Evolutionary conservation across 495 filamentous ascomycete species (phyloP).

Genomic region (Penicillium bovifimosum): DNA sequence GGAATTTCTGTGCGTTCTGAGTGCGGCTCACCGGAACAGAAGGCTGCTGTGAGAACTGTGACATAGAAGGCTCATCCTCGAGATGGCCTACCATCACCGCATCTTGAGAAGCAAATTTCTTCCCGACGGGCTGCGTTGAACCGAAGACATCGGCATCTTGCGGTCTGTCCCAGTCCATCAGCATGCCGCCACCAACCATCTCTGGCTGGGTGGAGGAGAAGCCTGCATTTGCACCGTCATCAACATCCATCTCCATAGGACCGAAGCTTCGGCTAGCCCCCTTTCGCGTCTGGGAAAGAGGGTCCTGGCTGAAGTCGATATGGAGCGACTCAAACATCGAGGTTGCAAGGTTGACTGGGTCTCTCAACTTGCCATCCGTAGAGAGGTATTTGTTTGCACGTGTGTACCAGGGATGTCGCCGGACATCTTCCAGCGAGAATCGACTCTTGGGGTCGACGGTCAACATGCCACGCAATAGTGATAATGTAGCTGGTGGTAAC

Average conservation of each 20-base stretch:
- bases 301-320: constrained; percentile 77
- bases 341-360: constrained; percentile 78
- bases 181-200: constrained; percentile 57
- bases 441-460: constrained; percentile 66
- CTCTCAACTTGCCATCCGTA: constrained; percentile 65
- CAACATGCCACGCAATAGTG: constrained; percentile 92
- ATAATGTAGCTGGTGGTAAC: constrained; percentile 69
- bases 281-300: constrained; percentile 38
- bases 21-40: constrained; percentile 76
- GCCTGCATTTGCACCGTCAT: constrained; percentile 35
- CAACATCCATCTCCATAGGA: constrained; percentile 51
- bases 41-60: constrained; percentile 80
- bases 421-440: constrained; percentile 84
- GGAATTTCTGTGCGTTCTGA: constrained; percentile 80
- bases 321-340: constrained; percentile 89
- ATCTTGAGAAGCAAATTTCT: constrained; percentile 28
- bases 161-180: constrained; percentile 75
- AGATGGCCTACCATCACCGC: constrained; percentile 54
- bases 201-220: constrained; percentile 78
- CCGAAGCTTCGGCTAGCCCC: constrained; percentile 38
- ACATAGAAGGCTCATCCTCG: constrained; percentile 84
- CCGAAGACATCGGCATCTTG: constrained; percentile 48
- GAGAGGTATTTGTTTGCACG: constrained; percentile 71
- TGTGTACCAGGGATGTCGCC: constrained; percentile 93
- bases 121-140: constrained; percentile 45